Evolutionary conservation across 2,329 filamentous ascomycete species (phyloP).

Genomic region (Paramyrothecium sp.): DNA sequence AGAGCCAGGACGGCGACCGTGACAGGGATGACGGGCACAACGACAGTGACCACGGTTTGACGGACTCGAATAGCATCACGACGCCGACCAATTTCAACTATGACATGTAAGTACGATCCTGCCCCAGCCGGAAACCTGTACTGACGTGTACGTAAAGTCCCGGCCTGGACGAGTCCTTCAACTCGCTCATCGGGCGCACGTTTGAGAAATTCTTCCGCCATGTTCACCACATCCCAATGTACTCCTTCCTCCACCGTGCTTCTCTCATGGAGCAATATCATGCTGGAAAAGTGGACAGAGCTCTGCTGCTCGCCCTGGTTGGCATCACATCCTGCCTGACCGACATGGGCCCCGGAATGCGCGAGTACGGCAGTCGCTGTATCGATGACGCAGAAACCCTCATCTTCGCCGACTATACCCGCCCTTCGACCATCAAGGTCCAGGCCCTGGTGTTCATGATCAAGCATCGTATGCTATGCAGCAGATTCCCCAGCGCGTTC

Average conservation of each 20-base stretch:
- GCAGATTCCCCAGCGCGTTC: slow-evolving; percentile 42
- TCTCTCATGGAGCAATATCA: slow-evolving; percentile 60
- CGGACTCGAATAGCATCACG: slow-evolving; percentile 27
- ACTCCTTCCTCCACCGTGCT: slow-evolving; percentile 57
- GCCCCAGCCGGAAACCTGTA: not conserved
- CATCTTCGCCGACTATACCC: slow-evolving; percentile 51
- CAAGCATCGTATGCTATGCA: slow-evolving; percentile 42
- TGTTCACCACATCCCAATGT: slow-evolving; percentile 58
- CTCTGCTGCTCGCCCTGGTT: slow-evolving; percentile 52
- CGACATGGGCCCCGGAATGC: slow-evolving; percentile 50
- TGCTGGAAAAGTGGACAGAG: slow-evolving; percentile 53
- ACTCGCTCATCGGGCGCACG: slow-evolving; percentile 48
- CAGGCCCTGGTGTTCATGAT: slow-evolving; percentile 44
- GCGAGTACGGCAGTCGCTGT: slow-evolving; percentile 52
- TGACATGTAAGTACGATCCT: slow-evolving; percentile 28
- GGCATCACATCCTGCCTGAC: slow-evolving; percentile 56
- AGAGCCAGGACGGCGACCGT: slow-evolving; percentile 31
- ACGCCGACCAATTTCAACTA: slow-evolving; percentile 31
- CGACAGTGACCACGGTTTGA: slow-evolving; percentile 32
- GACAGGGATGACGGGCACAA: slow-evolving; percentile 27
- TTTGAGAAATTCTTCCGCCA: slow-evolving; percentile 59
- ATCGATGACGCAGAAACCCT: slow-evolving; percentile 53
- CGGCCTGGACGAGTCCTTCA: slow-evolving; percentile 40
- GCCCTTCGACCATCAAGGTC: slow-evolving; percentile 56
- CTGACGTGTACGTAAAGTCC: slow-evolving; percentile 17